Evolutionary conservation across 495 filamentous ascomycete species (phyloP).

Genomic region (Lasiosphaeria miniovina): DNA sequence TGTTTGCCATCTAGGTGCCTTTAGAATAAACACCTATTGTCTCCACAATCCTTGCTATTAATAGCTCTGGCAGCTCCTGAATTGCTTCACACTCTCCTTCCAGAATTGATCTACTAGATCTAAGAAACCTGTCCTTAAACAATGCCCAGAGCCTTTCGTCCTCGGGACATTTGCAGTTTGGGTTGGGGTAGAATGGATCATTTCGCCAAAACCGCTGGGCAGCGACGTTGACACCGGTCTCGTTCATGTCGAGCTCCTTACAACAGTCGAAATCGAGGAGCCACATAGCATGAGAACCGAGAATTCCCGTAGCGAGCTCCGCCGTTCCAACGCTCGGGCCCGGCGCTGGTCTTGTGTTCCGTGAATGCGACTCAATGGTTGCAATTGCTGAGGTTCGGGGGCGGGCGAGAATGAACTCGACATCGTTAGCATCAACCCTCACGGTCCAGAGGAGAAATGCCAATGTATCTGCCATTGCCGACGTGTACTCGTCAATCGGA

Average conservation of each 20-base stretch:
- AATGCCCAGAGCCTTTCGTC: conserved; percentile 33
- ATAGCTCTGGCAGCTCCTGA: conserved; percentile 13
- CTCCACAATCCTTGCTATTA: conserved; percentile 11
- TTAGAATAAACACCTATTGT: conserved; percentile 12
- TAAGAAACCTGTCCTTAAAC: conserved; percentile 27
- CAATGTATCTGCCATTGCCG: conserved; percentile 43
- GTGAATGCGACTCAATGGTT: background rate
- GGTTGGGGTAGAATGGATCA: conserved; percentile 43
- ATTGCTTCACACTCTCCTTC: conserved; percentile 7
- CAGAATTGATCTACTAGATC: conserved; percentile 19
- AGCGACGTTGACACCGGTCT: conserved; percentile 31
- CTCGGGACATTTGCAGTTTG: conserved; percentile 12
- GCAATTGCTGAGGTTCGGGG: background rate
- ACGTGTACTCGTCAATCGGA: conserved; percentile 19
- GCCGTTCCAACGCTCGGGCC: background rate
- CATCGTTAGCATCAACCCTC: conserved; percentile 44
- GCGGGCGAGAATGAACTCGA: conserved; percentile 52
- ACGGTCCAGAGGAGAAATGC: conserved; percentile 46
- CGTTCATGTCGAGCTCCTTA: conserved; percentile 31
- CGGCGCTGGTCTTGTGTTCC: no score
- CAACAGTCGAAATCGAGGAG: conserved; percentile 49
- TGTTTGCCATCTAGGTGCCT: no score
- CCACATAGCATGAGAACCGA: conserved; percentile 36
- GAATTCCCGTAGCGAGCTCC: conserved; percentile 9
- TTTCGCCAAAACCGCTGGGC: conserved; percentile 37